Conservation (phyloP, 768 basidiomycete species). For the Nevesoporus exiguus region DNA sequence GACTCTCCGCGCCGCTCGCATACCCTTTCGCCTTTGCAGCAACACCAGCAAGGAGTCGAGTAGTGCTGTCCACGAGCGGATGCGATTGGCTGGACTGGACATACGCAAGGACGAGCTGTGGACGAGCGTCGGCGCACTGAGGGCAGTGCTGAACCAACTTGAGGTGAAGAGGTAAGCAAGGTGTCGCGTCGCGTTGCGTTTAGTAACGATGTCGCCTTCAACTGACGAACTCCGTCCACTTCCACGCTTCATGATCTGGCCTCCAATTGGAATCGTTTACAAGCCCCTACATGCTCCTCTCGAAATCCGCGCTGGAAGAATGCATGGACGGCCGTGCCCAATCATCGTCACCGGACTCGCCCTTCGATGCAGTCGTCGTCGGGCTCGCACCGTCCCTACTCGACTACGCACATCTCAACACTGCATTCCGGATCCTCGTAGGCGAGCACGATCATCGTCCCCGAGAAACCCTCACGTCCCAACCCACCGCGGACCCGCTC, state of each 20-base stretch:
- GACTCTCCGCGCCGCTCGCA: conserved; percentile 28
- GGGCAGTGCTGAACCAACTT: conserved; percentile 39
- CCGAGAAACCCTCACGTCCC: neutral
- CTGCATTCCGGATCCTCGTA: conserved; percentile 62
- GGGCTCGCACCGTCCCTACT: conserved; percentile 53
- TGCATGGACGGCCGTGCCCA: conserved; percentile 20
- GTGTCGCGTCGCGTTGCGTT: neutral
- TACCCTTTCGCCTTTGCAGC: conserved; percentile 57
- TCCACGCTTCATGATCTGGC: neutral
- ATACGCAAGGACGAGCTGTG: conserved; percentile 47
- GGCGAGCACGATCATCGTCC: conserved; percentile 39
- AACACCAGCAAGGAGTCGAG: conserved; percentile 69
- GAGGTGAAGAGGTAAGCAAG: conserved; percentile 40
- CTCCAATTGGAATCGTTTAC: neutral
- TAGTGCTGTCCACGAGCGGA: conserved; percentile 36
- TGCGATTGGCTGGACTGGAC: conserved; percentile 50
- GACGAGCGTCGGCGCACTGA: conserved; percentile 63
- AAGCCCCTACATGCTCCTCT: conserved; percentile 55
- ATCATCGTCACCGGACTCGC: neutral
- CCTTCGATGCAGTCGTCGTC: conserved; percentile 60
- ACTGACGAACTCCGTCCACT: neutral
- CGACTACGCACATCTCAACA: conserved; percentile 55
- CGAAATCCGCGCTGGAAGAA: conserved; percentile 45
- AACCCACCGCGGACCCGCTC: neutral
- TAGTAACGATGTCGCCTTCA: too few relatives aligned